phyloP scores from a whole-genome alignment of 768 basidiomycete genomes.

The Trametes coccinea region DNA sequence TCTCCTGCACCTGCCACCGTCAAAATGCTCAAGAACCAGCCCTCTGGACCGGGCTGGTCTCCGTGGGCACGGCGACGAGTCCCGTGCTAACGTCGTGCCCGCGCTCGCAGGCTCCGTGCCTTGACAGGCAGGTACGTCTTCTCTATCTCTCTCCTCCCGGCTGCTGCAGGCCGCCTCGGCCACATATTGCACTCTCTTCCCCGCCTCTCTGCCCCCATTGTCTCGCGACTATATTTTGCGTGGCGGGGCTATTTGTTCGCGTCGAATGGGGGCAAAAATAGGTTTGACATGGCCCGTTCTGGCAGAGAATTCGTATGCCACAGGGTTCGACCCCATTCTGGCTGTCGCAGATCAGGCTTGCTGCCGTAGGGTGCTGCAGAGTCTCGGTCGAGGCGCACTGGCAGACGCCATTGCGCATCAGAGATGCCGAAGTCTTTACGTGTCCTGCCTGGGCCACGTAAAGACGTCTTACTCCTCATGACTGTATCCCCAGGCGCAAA shows the following conservation, averaged over 20 bases:
- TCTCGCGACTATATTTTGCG: neutral
- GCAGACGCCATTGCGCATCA: slow-evolving; percentile 11
- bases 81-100: neutral
- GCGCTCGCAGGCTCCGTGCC: neutral
- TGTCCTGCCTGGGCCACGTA: slow-evolving; percentile 1
- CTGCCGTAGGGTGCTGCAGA: neutral
- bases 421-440: slow-evolving; percentile 5
- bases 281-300: neutral
- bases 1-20: neutral
- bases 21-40: neutral
- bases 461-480: neutral
- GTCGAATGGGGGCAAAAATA: neutral
- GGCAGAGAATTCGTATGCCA: neutral
- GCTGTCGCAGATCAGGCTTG: neutral
- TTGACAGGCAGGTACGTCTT: neutral
- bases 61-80: neutral
- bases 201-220: neutral
- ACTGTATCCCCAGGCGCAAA: slow-evolving; percentile 1
- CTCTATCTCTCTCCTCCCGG: neutral
- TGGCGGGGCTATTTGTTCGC: neutral
- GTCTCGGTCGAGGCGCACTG: neutral
- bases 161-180: neutral
- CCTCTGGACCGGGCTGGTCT: neutral
- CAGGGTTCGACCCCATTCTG: neutral
- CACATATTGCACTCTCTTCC: neutral